Evolutionary conservation across 2,329 filamentous ascomycete genomes (phyloP).

Genomic region (Trichoderma koningii): DNA sequence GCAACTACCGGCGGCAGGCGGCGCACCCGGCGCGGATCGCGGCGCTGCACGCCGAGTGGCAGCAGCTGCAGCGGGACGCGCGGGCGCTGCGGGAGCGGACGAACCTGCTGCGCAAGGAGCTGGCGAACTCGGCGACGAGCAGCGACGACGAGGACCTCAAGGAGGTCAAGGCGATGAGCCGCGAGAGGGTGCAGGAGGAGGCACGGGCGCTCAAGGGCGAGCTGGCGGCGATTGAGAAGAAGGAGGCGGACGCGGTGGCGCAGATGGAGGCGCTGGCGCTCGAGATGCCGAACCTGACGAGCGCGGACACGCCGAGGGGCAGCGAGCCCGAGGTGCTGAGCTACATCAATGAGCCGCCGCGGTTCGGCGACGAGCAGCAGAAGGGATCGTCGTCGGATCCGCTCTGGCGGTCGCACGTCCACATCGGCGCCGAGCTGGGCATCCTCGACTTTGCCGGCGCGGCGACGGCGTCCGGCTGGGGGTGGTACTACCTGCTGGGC

Average conservation of each 20-base stretch:
- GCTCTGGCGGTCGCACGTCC: constrained; percentile 73
- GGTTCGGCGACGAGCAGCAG: constrained; percentile 33
- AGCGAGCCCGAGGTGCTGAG: constrained; percentile 64
- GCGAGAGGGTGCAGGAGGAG: constrained; percentile 61
- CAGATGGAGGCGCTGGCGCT: constrained; percentile 76
- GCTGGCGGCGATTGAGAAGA: constrained; percentile 60
- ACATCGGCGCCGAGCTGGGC: constrained; percentile 82
- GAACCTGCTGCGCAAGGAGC: constrained; percentile 61
- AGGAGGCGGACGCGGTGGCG: constrained; percentile 59
- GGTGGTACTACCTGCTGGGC: constrained; percentile 95
- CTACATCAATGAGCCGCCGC: constrained; percentile 75
- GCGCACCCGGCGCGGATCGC: constrained; percentile 59
- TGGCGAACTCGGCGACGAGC: constrained; percentile 55
- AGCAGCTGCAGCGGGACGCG: constrained; percentile 60
- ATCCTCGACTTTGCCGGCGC: constrained; percentile 88
- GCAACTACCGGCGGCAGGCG: constrained; percentile 71
- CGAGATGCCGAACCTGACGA: constrained; percentile 84
- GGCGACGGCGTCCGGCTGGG: constrained; percentile 85
- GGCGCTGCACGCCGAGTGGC: constrained; percentile 58
- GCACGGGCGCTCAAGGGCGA: constrained; percentile 65
- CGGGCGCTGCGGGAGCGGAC: constrained; percentile 65
- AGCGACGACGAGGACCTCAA: constrained; percentile 47
- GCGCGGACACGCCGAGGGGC: constrained; percentile 71
- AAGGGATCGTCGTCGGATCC: constrained; percentile 34
- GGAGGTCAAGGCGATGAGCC: constrained; percentile 43